Evolutionary conservation across 805 yeast genomes (phyloP), one percentile per base, ranked within the genome.

Genomic region (Metschnikowia koreensis): DNA sequence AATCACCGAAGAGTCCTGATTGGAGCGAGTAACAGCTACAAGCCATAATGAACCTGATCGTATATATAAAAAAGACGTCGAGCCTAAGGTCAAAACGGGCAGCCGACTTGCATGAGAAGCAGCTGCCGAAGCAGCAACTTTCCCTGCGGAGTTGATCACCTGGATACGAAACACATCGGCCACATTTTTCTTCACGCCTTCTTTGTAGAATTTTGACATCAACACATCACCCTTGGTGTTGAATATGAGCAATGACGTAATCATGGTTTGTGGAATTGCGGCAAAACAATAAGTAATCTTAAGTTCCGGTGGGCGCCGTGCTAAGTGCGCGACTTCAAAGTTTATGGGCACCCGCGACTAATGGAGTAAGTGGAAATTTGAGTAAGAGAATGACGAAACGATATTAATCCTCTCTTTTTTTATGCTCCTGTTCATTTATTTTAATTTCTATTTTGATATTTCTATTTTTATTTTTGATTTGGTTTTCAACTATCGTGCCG

Each of bases 151-250:
- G 48, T 88, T 76, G 40, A 93, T 89, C 28, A 93, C 97, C 64
- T 93, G 97, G 49, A 91, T 85, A n/a, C 97, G 80, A 63, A 93
- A 93, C 31, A 91, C 89, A 60, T 92, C 97, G 15, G 94, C 76
- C 17, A 92, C 83, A 49, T 87, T 87, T 47, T 93, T 71, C 59
- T 89, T 82, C 50, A 90, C 81, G 1, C 92, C 89, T 49, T 87
- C 90, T 51, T 85, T 78, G 66, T 84, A 85, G 37, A 88, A 64
- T 48, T 87, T 81, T 22, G 94, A 84, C 47, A 92, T 81, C 40
- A 93, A 73, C 17, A 90, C 83, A 65, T 92, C 97, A 6, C 97
- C 98, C 53, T 86, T 82, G 48, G 77, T 76, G 61, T 87, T 89
- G 72, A 81, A 88, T 13, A 93, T 74, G 60, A 92, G 82, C n/a